phyloP scores from a whole-genome alignment of 129 eudicot genomes.

The Ambrosia trifida region DNA sequence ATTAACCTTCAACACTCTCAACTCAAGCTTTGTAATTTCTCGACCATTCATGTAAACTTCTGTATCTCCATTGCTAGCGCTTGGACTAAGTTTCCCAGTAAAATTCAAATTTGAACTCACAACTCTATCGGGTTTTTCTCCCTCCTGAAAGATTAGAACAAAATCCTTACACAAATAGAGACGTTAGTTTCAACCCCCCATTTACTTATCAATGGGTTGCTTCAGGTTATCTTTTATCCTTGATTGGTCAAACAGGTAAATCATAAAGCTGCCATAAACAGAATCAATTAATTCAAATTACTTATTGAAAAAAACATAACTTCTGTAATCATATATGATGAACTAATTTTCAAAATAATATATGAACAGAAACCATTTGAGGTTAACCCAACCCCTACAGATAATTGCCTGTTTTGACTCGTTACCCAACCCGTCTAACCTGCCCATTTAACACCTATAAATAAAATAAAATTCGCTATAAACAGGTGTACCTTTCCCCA shows the following conservation, averaged over 20 bases:
- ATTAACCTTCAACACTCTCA: slow-evolving; percentile 73
- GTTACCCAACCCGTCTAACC: neutral
- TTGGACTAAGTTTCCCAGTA: slow-evolving; percentile 86
- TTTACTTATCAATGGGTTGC: slow-evolving; percentile 10
- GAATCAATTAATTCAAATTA: neutral
- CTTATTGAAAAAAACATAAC: neutral
- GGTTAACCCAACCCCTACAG: neutral
- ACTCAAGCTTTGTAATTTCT: slow-evolving; percentile 86
- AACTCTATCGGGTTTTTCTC: slow-evolving; percentile 86
- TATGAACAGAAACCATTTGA: neutral
- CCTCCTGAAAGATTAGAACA: slow-evolving; percentile 60
- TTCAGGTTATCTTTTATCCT: neutral
- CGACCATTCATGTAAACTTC: slow-evolving; percentile 95
- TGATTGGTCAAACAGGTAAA: neutral
- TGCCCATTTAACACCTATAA: neutral
- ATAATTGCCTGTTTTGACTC: neutral
- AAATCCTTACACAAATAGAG: slow-evolving; percentile 12
- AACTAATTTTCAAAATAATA: neutral
- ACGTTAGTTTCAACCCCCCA: neutral
- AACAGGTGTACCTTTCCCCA: slow-evolving; percentile 90
- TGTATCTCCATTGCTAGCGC: slow-evolving; percentile 91
- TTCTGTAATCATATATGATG: neutral
- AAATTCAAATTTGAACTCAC: slow-evolving; percentile 93
- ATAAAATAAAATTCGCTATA: neutral
- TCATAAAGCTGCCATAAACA: neutral